A percentile compares a stretch with the other conserved stretches of the same genome.
Conservation (phyloP, 1,284 basidiomycete species). For the Macrocybe sp. region DNA sequence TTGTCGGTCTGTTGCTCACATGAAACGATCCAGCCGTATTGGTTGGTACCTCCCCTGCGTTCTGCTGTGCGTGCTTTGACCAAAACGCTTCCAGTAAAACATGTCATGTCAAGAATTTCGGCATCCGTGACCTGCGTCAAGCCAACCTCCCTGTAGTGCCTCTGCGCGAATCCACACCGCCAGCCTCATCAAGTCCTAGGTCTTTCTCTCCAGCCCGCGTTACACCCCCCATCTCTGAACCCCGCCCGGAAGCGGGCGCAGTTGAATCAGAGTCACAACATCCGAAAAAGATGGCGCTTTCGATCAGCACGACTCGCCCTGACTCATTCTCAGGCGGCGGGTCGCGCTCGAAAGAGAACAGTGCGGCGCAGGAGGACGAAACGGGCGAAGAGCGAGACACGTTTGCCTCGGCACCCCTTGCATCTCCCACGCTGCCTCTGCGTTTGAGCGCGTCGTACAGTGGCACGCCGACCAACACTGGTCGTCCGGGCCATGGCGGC, state of each 20-base stretch:
- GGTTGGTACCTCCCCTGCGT: constrained; percentile 32
- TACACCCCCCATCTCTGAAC: too few relatives aligned
- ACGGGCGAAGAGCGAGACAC: constrained; percentile 1
- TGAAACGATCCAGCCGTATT: constrained; percentile 48
- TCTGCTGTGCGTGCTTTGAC: constrained; percentile 2
- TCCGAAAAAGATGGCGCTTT: too few relatives aligned
- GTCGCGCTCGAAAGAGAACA: too few relatives aligned
- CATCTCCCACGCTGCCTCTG: constrained; percentile 1
- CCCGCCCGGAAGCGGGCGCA: too few relatives aligned
- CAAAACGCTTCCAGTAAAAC: constrained; percentile 46
- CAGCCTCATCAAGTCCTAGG: too few relatives aligned
- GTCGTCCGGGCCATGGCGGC: constrained; percentile 28
- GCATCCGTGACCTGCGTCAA: constrained; percentile 66
- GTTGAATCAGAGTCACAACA: too few relatives aligned
- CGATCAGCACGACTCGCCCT: too few relatives aligned
- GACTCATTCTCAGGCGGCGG: too few relatives aligned
- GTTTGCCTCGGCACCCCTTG: constrained; percentile 1
- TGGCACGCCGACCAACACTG: constrained; percentile 23
- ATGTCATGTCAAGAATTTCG: constrained; percentile 70
- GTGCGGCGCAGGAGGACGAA: constrained; percentile 5
- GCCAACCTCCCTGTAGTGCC: constrained; percentile 48
- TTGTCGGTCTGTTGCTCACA: background rate
- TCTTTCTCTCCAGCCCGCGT: too few relatives aligned
- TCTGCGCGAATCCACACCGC: too few relatives aligned
- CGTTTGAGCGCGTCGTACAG: constrained; percentile 3